Evolutionary conservation across 1,284 basidiomycete species (phyloP).

Genomic region (Trichosporon ovoides): DNA sequence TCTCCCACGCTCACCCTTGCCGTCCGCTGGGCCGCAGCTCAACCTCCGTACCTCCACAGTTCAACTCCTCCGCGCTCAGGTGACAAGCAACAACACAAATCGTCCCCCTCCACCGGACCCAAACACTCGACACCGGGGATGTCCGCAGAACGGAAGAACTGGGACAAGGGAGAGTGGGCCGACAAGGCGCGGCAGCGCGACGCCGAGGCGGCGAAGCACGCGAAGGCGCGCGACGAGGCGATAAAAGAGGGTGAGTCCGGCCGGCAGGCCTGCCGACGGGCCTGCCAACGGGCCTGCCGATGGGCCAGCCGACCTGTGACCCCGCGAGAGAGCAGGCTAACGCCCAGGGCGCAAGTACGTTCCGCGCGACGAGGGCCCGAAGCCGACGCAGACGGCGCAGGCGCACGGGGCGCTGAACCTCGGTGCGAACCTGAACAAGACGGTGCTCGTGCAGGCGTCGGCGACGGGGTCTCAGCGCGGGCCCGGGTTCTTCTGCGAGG

Average conservation of each 20-base stretch:
- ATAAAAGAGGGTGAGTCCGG: conserved; percentile 64
- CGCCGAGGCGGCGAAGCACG: conserved; percentile 34
- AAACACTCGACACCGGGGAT: neutral
- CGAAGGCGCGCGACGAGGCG: conserved; percentile 43
- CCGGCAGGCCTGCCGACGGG: too few species aligned
- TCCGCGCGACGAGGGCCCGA: conserved; percentile 61
- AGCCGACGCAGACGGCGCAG: conserved; percentile 76
- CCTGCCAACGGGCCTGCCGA: too few species aligned
- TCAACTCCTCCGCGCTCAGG: too few species aligned
- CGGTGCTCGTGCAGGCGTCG: conserved; percentile 69
- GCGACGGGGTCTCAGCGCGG: conserved; percentile 75
- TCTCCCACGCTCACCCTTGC: too few species aligned
- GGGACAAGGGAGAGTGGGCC: conserved; percentile 48
- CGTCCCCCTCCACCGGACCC: neutral
- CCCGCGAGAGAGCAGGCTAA: neutral
- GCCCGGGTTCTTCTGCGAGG: conserved; percentile 86
- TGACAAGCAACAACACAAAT: too few species aligned
- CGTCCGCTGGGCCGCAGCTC: too few species aligned
- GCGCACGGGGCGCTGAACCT: conserved; percentile 75
- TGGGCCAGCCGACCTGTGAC: too few species aligned
- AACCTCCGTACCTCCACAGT: too few species aligned
- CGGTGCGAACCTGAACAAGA: conserved; percentile 86
- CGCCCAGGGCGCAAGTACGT: conserved; percentile 71
- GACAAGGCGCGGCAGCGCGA: conserved; percentile 48
- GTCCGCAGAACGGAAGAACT: conserved; percentile 32